These are phyloP conservation scores for Teunomyces funiuensis DNA, from an alignment of 805 yeast species.

Conservation along the genomic window DNA sequence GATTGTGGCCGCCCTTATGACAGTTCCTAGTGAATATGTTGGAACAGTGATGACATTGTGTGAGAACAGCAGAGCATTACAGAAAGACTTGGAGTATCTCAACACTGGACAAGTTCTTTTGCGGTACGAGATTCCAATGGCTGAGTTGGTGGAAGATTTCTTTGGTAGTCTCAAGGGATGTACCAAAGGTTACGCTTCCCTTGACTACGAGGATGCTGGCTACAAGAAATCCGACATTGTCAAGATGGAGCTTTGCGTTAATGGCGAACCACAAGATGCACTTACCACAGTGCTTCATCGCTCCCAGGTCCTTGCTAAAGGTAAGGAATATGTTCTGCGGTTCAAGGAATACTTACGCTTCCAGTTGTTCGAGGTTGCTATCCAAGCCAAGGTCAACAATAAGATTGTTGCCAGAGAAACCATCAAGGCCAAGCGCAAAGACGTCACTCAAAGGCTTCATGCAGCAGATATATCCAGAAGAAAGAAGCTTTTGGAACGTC, in stretches of 20 bases:
- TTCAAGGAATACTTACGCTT: conserved; percentile 77
- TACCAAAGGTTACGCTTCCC: conserved; percentile 89
- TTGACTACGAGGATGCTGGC: conserved; percentile 94
- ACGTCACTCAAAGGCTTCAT: conserved; percentile 89
- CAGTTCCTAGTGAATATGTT: conserved; percentile 84
- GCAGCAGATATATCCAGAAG: conserved; percentile 91
- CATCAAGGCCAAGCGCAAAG: conserved; percentile 89
- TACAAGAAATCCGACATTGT: conserved; percentile 77
- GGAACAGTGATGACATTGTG: conserved; percentile 87
- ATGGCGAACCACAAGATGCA: conserved; percentile 89
- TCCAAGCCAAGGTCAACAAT: conserved; percentile 83
- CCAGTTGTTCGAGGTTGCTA: conserved; percentile 88
- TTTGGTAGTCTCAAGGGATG: conserved; percentile 89
- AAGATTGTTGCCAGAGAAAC: conserved; percentile 89
- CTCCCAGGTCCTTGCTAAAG: conserved; percentile 69
- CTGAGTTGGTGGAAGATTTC: conserved; percentile 91
- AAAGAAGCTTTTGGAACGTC: conserved; percentile 82
- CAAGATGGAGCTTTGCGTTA: conserved; percentile 84
- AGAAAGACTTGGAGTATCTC: conserved; percentile 72
- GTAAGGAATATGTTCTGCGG: conserved; percentile 78
- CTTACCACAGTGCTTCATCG: conserved; percentile 86
- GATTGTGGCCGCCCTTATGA: conserved; percentile 83
- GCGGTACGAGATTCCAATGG: conserved; percentile 79
- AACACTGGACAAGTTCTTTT: conserved; percentile 79
- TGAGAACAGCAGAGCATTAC: conserved; percentile 80